Conservation (phyloP, 2,329 filamentous ascomycete species). For the Diaporthe amygdali region DNA sequence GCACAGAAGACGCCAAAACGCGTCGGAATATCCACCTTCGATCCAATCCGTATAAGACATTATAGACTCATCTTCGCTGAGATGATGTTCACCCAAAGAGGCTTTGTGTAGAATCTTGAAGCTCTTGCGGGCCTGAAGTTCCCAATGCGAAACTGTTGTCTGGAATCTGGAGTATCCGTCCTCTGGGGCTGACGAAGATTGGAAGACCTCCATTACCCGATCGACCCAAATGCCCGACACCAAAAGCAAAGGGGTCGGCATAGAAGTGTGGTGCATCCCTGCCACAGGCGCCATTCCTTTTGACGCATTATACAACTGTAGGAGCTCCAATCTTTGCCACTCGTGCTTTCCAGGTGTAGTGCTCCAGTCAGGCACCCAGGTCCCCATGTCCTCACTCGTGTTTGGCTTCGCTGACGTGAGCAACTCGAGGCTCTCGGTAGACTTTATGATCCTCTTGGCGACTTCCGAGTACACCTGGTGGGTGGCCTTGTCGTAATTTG, state of each 20-base stretch:
- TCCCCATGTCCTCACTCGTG: background rate
- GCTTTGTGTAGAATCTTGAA: no score
- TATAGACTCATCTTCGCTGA: background rate
- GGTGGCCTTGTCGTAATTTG: background rate
- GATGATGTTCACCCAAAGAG: background rate
- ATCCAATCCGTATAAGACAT: background rate
- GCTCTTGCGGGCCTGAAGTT: background rate
- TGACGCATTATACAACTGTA: background rate
- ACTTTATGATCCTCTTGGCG: background rate
- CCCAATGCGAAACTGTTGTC: background rate
- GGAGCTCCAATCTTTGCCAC: background rate
- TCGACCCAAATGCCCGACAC: background rate
- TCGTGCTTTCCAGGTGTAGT: background rate
- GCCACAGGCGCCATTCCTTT: background rate
- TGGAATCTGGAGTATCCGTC: background rate
- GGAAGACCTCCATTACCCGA: background rate
- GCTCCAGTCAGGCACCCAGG: background rate
- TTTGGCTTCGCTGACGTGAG: background rate
- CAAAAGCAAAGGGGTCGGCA: background rate
- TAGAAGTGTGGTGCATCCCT: background rate
- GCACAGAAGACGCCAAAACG: background rate
- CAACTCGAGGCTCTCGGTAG: background rate
- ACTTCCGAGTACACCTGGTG: background rate
- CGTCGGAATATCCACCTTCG: background rate
- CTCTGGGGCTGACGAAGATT: background rate